Percentiles rank a stretch among this genome's conserved stretches.
These are phyloP conservation scores for Neostapfia colusana DNA, from an alignment of 176 grass and related monocot genomes.

Conservation along the genomic window DNA sequence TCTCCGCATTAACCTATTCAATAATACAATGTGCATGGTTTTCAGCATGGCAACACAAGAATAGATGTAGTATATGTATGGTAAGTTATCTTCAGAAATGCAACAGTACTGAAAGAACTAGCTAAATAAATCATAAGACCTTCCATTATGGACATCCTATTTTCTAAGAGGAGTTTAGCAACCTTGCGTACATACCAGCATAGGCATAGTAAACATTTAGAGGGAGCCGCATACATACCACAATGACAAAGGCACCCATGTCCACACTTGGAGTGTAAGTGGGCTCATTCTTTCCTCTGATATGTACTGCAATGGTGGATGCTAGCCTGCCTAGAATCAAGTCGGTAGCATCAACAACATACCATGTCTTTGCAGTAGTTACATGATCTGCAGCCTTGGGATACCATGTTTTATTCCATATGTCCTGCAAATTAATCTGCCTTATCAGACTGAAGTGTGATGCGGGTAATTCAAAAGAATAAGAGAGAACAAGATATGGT, in stretches of 20 bases:
- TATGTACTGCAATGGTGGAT: slow-evolving; percentile 93
- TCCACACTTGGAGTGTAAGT: slow-evolving; percentile 97
- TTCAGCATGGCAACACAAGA: slow-evolving; percentile 16
- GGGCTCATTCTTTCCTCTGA: slow-evolving; percentile 93
- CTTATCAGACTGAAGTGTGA: slow-evolving; percentile 4
- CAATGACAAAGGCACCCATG: slow-evolving; percentile 98
- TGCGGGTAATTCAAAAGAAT: slow-evolving; percentile 1
- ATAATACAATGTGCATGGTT: slow-evolving; percentile 1
- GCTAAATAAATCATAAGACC: neutral
- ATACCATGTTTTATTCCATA: slow-evolving; percentile 98
- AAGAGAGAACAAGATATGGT: neutral
- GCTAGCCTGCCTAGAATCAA: slow-evolving; percentile 91
- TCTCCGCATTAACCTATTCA: slow-evolving; percentile 89
- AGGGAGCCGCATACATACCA: slow-evolving; percentile 56
- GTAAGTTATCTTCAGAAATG: slow-evolving; percentile 14
- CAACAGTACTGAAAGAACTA: neutral
- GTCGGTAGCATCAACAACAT: slow-evolving; percentile 90
- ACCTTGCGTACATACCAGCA: neutral
- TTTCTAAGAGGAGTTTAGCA: neutral
- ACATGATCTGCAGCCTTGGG: slow-evolving; percentile 95
- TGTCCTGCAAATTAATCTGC: slow-evolving; percentile 61
- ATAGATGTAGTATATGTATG: neutral
- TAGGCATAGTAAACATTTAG: neutral
- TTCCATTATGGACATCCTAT: neutral
- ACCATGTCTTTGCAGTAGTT: slow-evolving; percentile 90